phyloP scores from a whole-genome alignment of 805 yeast species.

The Candida methanosorbosa region DNA sequence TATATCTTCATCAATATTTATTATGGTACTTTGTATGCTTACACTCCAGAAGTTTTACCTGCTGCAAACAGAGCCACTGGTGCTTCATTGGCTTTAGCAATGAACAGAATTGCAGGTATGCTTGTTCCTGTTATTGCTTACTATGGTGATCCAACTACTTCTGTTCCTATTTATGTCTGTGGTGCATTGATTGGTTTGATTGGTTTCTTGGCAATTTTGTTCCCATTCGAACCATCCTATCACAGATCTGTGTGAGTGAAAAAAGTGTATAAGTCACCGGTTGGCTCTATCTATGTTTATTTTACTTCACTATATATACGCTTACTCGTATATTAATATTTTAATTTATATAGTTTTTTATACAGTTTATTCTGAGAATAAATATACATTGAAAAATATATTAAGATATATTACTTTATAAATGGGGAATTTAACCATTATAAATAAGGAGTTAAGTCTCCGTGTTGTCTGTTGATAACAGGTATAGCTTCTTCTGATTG shows the following conservation, averaged over 20 bases:
- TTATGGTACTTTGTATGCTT: conserved; percentile 55
- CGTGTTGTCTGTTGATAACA: conserved; percentile 1
- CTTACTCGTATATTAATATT: too few species aligned
- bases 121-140: conserved; percentile 51
- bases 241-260: too few species aligned
- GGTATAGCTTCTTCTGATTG: conserved; percentile 9
- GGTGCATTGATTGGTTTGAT: conserved; percentile 44
- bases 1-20: conserved; percentile 39
- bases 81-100: conserved; percentile 46
- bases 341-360: too few species aligned
- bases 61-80: conserved; percentile 48
- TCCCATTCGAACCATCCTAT: conserved; percentile 49
- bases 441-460: conserved; percentile 1
- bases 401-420: too few species aligned
- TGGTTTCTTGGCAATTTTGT: conserved; percentile 32
- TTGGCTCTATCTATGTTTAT: too few species aligned
- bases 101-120: conserved; percentile 42
- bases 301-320: too few species aligned
- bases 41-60: conserved; percentile 59
- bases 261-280: too few species aligned
- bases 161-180: conserved; percentile 56
- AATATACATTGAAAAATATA: too few species aligned
- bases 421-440: too few species aligned
- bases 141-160: conserved; percentile 37
- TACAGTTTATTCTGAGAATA: too few species aligned